These are phyloP conservation scores for Ordospora pajunii DNA, from an alignment of 371 early-diverging fungal species.

Conservation along the genomic window DNA sequence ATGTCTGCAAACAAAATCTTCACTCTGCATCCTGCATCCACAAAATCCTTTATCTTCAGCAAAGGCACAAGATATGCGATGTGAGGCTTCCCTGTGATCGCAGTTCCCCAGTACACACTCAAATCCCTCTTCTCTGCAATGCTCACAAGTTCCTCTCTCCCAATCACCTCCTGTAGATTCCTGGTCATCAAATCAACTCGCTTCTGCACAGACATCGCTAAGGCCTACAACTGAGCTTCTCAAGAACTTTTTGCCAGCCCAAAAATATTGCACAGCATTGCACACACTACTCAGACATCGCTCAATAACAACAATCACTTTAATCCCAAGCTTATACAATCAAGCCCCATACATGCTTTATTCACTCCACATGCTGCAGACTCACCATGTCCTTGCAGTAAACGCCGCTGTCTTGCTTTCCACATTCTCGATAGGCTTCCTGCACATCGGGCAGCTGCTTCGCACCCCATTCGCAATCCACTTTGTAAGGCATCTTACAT, in stretches of 20 bases:
- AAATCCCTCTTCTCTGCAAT: slow-evolving; percentile 77
- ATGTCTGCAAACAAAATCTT: slow-evolving; percentile 89
- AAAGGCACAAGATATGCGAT: slow-evolving; percentile 95
- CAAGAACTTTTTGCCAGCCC: no score
- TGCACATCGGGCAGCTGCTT: slow-evolving; percentile 53
- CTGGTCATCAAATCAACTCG: slow-evolving; percentile 78
- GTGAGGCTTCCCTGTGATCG: slow-evolving; percentile 92
- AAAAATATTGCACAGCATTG: no score
- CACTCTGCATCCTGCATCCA: slow-evolving; percentile 83
- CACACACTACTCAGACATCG: no score
- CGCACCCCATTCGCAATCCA: slow-evolving; percentile 47
- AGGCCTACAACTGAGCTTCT: background rate
- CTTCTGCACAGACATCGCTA: slow-evolving; percentile 56
- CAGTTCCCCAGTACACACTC: slow-evolving; percentile 96
- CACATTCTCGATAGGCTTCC: slow-evolving; percentile 13
- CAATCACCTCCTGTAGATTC: slow-evolving; percentile 90
- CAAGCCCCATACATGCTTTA: no score
- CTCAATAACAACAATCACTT: no score
- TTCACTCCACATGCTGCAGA: no score
- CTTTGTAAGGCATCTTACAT: slow-evolving; percentile 46
- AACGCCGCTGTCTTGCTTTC: no score
- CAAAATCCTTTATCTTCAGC: slow-evolving; percentile 91
- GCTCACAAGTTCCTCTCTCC: slow-evolving; percentile 73
- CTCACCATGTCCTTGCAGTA: no score
- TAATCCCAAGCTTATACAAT: no score